Percentiles rank a stretch among this genome's conserved stretches.
Conservation (phyloP, 495 filamentous ascomycete genomes). For the Rhypophila decipiens region DNA sequence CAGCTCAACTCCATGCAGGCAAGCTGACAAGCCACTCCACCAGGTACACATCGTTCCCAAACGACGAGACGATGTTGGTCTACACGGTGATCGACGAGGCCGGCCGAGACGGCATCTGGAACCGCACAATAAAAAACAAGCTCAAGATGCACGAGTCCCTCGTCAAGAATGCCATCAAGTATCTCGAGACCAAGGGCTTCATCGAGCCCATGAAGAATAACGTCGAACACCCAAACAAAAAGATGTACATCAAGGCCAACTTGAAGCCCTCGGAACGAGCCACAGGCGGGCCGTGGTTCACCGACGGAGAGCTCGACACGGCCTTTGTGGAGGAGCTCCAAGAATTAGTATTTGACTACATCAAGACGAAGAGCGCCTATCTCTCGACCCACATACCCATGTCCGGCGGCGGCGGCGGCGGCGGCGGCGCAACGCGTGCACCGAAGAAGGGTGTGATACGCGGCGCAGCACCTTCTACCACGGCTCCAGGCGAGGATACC, state of each 20-base stretch:
- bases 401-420: slow-evolving; percentile 10
- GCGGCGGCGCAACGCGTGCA: slow-evolving; percentile 8
- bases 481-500: slow-evolving; percentile 14
- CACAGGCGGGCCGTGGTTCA: slow-evolving; percentile 91
- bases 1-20: neutral
- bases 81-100: slow-evolving; percentile 81
- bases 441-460: slow-evolving; percentile 42
- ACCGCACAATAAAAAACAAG: slow-evolving; percentile 64
- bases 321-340: slow-evolving; percentile 72
- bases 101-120: slow-evolving; percentile 80
- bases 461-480: slow-evolving; percentile 17
- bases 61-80: slow-evolving; percentile 67
- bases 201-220: slow-evolving; percentile 53
- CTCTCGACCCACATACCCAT: slow-evolving; percentile 24
- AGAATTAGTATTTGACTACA: slow-evolving; percentile 60
- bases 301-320: slow-evolving; percentile 69
- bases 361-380: slow-evolving; percentile 66
- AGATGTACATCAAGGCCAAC: slow-evolving; percentile 77
- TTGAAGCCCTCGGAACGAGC: slow-evolving; percentile 77
- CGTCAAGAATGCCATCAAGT: slow-evolving; percentile 68
- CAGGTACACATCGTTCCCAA: slow-evolving; percentile 59
- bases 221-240: slow-evolving; percentile 60
- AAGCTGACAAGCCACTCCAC: neutral
- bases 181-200: slow-evolving; percentile 58
- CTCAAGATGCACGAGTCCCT: slow-evolving; percentile 74